phyloP scores from a whole-genome alignment of 2,329 filamentous ascomycete genomes.

The Penicillium corylophilum region DNA sequence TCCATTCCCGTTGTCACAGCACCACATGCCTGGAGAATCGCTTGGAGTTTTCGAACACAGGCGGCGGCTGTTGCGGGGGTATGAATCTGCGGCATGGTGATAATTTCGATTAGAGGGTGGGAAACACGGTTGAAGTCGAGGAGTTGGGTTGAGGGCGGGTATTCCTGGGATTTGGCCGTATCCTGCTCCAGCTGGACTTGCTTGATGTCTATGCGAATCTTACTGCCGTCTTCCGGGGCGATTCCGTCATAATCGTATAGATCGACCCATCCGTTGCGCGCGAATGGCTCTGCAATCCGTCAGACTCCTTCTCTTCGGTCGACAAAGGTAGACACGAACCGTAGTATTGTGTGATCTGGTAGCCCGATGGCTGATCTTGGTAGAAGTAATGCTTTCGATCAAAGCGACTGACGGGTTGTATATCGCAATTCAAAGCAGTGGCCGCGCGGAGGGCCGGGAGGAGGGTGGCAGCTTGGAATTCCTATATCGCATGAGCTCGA shows the following conservation, averaged over 20 bases:
- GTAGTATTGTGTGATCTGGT: slow-evolving; percentile 98
- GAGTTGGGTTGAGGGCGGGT: slow-evolving; percentile 70
- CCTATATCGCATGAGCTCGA: slow-evolving; percentile 28
- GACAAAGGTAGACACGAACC: slow-evolving; percentile 32
- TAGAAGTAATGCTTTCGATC: slow-evolving; percentile 99
- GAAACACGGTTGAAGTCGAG: slow-evolving; percentile 94
- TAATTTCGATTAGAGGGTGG: slow-evolving; percentile 89
- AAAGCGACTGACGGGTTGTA: slow-evolving; percentile 77
- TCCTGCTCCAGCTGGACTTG: slow-evolving; percentile 98
- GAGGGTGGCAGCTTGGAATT: slow-evolving; percentile 77
- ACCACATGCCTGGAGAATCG: slow-evolving; percentile 73
- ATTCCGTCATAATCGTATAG: slow-evolving; percentile 77
- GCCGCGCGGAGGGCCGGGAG: slow-evolving; percentile 90
- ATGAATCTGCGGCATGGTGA: slow-evolving; percentile 85
- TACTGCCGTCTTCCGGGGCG: slow-evolving; percentile 67
- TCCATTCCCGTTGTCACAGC: slow-evolving; percentile 93
- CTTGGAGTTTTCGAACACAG: slow-evolving; percentile 84
- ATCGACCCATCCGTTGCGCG: slow-evolving; percentile 68
- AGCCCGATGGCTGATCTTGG: slow-evolving; percentile 94
- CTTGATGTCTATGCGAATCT: slow-evolving; percentile 77
- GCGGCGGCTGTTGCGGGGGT: slow-evolving; percentile 83
- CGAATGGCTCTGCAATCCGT: slow-evolving; percentile 54
- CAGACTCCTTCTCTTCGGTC: not conserved
- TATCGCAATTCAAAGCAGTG: slow-evolving; percentile 74
- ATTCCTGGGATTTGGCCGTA: slow-evolving; percentile 87